Evolutionary conservation across 768 basidiomycete species (phyloP).

Genomic region (Psilocybe cubensis): DNA sequence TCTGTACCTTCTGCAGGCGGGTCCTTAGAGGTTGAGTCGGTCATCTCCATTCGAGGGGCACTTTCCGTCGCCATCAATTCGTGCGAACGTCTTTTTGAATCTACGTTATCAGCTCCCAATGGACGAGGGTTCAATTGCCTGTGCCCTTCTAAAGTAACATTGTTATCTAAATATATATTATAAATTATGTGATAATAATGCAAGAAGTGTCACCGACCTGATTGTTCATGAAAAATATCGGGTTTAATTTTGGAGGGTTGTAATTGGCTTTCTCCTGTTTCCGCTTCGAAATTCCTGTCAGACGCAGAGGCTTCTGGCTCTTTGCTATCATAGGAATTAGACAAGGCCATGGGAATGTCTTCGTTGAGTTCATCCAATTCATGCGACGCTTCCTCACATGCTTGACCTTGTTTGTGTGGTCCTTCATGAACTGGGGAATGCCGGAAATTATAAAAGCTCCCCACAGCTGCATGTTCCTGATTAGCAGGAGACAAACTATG

Average conservation of each 20-base stretch:
- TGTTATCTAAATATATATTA: no score
- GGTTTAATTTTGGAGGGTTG: neutral
- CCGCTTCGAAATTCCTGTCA: neutral
- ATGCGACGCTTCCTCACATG: neutral
- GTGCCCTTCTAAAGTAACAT: no score
- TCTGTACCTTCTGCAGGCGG: neutral
- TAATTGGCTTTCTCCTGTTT: neutral
- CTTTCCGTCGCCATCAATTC: no score
- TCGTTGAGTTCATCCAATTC: neutral
- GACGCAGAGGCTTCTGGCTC: neutral
- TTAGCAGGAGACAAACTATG: neutral
- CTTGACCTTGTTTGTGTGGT: neutral
- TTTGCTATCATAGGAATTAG: no score
- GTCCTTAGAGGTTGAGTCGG: neutral
- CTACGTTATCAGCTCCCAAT: no score
- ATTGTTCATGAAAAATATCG: neutral
- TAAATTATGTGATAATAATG: neutral
- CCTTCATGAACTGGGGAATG: slow-evolving; percentile 1
- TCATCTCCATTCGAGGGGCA: neutral
- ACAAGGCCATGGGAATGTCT: neutral
- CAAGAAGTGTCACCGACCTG: neutral
- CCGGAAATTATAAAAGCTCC: neutral
- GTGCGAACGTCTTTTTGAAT: no score
- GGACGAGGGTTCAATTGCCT: no score
- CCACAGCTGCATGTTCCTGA: neutral